Percentiles rank a stretch among this genome's conserved stretches.
Evolutionary conservation across 345 rosid genomes (phyloP).

Genomic region (Eutrema yunnanense): DNA sequence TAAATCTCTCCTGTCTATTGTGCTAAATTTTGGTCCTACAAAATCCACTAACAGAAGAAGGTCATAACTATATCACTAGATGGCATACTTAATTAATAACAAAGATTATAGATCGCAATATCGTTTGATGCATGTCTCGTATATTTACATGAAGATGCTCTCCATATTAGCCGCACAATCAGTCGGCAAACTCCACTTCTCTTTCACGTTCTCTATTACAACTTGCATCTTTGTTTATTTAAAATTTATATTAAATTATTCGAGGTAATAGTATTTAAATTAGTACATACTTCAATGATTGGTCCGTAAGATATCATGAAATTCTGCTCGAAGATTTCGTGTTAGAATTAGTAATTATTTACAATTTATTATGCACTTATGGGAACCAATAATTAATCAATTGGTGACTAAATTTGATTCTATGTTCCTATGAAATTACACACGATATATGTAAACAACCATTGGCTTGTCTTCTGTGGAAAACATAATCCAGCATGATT

Average conservation of each 20-base stretch:
- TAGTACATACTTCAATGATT: constrained; percentile 17
- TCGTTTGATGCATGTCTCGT: constrained; percentile 28
- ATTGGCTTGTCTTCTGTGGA: constrained; percentile 13
- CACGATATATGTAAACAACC: constrained; percentile 13
- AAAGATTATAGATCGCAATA: constrained; percentile 8
- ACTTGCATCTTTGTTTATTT: constrained; percentile 18
- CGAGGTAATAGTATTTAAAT: constrained; percentile 2
- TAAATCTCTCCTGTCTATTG: too few relatives aligned
- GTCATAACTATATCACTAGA: neutral
- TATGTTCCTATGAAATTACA: constrained; percentile 28
- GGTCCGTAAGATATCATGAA: constrained; percentile 24
- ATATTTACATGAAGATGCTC: constrained; percentile 25
- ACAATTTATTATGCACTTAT: constrained; percentile 1
- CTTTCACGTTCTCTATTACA: constrained; percentile 30
- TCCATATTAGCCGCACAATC: constrained; percentile 28
- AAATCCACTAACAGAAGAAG: neutral
- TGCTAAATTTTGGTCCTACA: too few relatives aligned
- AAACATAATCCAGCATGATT: constrained; percentile 28
- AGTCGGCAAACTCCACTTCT: constrained; percentile 26
- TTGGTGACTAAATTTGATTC: constrained; percentile 27
- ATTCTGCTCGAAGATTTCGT: constrained; percentile 17
- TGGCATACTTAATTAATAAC: neutral
- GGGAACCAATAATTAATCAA: constrained; percentile 16
- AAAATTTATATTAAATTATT: neutral
- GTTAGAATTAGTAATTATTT: constrained; percentile 13